Base-by-base conservation (phyloP, 2,329 filamentous ascomycete genomes). In the Pestalotiopsis sp. region DNA sequence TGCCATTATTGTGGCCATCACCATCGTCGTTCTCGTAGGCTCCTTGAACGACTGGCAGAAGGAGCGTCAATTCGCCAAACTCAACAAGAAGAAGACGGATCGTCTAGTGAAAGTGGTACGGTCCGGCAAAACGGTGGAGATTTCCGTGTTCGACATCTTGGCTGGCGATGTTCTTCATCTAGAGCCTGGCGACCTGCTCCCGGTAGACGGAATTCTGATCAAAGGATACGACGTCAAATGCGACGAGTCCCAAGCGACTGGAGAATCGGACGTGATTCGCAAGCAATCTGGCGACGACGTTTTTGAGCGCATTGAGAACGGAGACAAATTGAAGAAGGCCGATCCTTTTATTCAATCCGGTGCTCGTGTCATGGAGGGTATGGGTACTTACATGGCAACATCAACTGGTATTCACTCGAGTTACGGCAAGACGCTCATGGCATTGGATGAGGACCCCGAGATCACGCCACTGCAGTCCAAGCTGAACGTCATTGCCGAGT, bases 311-410 rank as follows among this genome's bases (percentile, higher is more conserved):
- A 92, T 94, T 74, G 88, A 92, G 73, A 89, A 87, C 71, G 84
- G 89, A 73, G 87, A 91, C 57, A 84, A 84, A 61, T 83, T 91
- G 27, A 91, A 89, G 82, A 94, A 94, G 79, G 86, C 94, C 80
- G 92, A 95, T 72, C 92, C 92, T 0, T 94, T 95, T 74, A 93
- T 98, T 74, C 93, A 97, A 73, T 97, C 94, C 38, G 95, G 92
- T 39, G 87, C 90, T 66, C 92, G 92, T 71, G 91, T 94, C 69
- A 91, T 94, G 81, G 92, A 94, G 77, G 92, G 92, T 59, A 88
- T 94, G 9, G 92, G 92, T 13, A 93, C 90, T 2, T 94, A 90
- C 74, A 84, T 94, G 79, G 89, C 91, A 70, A 94, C 92, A 1
- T 92, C 90, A 17, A 92, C 92, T 39, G 92, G 92, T 69, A 83